Evolutionary conservation across 495 filamentous ascomycete species (phyloP).

Genomic region (Xylaria intraflava): DNA sequence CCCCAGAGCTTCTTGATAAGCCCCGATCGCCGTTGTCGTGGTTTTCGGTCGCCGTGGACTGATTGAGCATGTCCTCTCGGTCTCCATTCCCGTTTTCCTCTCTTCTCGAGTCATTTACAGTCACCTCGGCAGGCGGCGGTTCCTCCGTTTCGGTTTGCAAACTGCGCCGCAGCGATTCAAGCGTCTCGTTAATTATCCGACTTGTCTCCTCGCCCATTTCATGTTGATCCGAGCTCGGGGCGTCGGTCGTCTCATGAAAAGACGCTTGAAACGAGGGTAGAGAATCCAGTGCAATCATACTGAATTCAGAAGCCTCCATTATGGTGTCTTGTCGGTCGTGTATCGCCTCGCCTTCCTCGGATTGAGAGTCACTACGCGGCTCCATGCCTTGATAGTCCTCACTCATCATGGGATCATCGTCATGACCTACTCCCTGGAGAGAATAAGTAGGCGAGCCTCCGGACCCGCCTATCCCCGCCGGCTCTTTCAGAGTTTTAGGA

Average conservation of each 20-base stretch:
- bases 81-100: conserved; percentile 8
- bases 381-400: conserved; percentile 21
- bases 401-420: conserved; percentile 10
- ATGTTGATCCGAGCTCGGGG: conserved; percentile 14
- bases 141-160: conserved; percentile 15
- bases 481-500: not conserved
- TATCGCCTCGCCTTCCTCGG: conserved; percentile 8
- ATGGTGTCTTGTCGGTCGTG: conserved; percentile 34
- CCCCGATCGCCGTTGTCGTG: conserved; percentile 4
- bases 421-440: conserved; percentile 9
- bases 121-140: not conserved
- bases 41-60: conserved; percentile 8
- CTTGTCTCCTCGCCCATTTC: conserved; percentile 41
- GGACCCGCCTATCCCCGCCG: not conserved
- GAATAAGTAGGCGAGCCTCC: conserved; percentile 9
- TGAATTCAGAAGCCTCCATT: conserved; percentile 42
- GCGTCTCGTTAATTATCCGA: conserved; percentile 36
- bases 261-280: conserved; percentile 35
- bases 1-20: conserved; percentile 17
- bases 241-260: conserved; percentile 24
- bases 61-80: conserved; percentile 1
- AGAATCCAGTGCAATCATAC: conserved; percentile 42
- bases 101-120: not conserved
- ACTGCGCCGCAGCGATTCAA: conserved; percentile 37
- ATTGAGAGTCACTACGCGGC: conserved; percentile 22